A percentile compares a stretch with the other conserved stretches of the same genome.
These are phyloP conservation scores for Podospora pseudocomata DNA, from an alignment of 495 filamentous ascomycete genomes.

Conservation along the genomic window DNA sequence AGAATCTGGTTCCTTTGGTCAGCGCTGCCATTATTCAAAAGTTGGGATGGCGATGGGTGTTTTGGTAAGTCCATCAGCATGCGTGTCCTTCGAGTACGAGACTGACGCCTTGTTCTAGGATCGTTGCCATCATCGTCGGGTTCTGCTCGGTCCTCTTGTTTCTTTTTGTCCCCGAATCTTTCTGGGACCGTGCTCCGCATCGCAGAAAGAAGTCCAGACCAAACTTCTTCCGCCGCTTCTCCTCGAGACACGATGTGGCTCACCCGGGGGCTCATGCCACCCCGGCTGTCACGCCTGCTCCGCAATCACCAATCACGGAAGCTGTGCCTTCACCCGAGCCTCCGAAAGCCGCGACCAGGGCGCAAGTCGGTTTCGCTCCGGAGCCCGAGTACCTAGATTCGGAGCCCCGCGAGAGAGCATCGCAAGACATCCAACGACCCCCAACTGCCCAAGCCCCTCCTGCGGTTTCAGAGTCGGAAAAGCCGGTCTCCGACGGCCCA, in stretches of 20 bases:
- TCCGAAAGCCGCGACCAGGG: neutral
- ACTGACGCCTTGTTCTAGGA: slow-evolving; percentile 43
- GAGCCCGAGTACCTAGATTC: neutral
- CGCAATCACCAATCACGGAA: neutral
- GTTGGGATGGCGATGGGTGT: slow-evolving; percentile 87
- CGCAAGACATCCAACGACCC: neutral
- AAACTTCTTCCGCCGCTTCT: slow-evolving; percentile 39
- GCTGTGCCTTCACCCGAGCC: neutral
- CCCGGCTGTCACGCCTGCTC: neutral
- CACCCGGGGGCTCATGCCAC: neutral
- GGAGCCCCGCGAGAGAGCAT: neutral
- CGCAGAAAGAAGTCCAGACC: slow-evolving; percentile 44
- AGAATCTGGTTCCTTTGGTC: slow-evolving; percentile 85
- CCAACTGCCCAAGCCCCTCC: neutral
- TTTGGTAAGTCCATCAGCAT: slow-evolving; percentile 57
- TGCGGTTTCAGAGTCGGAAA: neutral
- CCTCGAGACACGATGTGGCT: slow-evolving; percentile 25
- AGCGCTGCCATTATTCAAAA: slow-evolving; percentile 80
- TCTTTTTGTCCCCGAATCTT: slow-evolving; percentile 92
- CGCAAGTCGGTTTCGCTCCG: slow-evolving; percentile 11
- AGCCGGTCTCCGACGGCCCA: neutral
- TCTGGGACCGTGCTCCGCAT: slow-evolving; percentile 85
- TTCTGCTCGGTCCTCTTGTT: slow-evolving; percentile 72
- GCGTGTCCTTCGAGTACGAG: neutral
- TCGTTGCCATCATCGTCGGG: slow-evolving; percentile 80